These are phyloP conservation scores for Akanthomyces dipterigenus DNA, from an alignment of 2,329 filamentous ascomycete species.

Conservation along the genomic window DNA sequence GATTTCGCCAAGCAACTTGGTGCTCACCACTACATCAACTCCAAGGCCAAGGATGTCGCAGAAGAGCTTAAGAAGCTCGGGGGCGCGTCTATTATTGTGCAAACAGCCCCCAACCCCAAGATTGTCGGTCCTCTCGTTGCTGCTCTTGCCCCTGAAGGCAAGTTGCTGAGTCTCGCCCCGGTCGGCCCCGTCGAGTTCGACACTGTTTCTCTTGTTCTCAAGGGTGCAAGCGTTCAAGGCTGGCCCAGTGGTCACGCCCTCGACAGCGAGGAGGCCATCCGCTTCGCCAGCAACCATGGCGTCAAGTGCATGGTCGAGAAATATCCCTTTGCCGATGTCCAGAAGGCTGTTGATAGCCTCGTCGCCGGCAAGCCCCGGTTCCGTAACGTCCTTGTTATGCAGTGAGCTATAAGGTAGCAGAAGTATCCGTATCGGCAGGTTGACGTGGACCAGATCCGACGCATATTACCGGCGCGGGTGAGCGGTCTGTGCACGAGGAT, in stretches of 20 bases:
- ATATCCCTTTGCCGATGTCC: conserved; percentile 49
- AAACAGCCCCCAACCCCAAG: conserved; percentile 55
- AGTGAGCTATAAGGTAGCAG: conserved; percentile 16
- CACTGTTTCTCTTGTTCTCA: conserved; percentile 32
- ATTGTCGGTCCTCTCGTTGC: conserved; percentile 45
- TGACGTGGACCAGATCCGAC: no score
- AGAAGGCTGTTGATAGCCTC: conserved; percentile 38
- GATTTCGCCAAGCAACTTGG: conserved; percentile 52
- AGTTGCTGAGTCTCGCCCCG: conserved; percentile 52
- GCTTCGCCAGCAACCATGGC: conserved; percentile 54
- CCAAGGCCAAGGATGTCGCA: conserved; percentile 42
- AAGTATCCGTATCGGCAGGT: not conserved
- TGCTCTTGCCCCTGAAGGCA: conserved; percentile 49
- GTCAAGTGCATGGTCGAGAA: conserved; percentile 61
- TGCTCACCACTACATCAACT: conserved; percentile 42
- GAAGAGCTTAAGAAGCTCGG: conserved; percentile 48
- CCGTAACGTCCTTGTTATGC: conserved; percentile 37
- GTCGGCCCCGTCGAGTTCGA: conserved; percentile 40
- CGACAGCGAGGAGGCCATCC: conserved; percentile 59
- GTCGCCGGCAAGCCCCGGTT: conserved; percentile 37
- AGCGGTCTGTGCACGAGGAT: not conserved
- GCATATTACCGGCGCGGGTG: not conserved
- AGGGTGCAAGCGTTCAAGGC: conserved; percentile 56
- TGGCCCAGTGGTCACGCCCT: conserved; percentile 57
- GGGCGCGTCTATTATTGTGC: conserved; percentile 54